Evolutionary conservation across 148 eudicot genomes (phyloP).

Genomic region (Drosera capensis): DNA sequence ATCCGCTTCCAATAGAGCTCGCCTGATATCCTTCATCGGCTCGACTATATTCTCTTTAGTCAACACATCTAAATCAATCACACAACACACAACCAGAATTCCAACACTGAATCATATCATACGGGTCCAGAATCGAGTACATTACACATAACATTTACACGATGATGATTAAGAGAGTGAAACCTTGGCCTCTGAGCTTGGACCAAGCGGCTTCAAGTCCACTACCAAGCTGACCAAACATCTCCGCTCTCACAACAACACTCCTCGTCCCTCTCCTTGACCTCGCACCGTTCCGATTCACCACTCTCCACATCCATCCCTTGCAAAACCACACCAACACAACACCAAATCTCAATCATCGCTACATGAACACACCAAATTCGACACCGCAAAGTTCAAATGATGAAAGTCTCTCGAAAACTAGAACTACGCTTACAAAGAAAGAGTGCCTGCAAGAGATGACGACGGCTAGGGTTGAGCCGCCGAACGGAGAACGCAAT

Average conservation of each 20-base stretch:
- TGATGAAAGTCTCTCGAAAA: too few relatives aligned
- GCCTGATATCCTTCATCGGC: conserved; percentile 92
- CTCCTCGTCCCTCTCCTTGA: conserved; percentile 24
- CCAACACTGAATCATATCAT: too few relatives aligned
- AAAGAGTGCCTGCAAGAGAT: conserved; percentile 36
- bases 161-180: background rate
- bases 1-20: conserved; percentile 97
- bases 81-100: too few relatives aligned
- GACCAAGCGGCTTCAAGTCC: conserved; percentile 96
- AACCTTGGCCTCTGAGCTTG: conserved; percentile 92
- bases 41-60: conserved; percentile 93
- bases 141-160: background rate
- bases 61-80: conserved; percentile 44
- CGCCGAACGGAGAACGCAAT: conserved; percentile 18
- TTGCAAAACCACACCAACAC: conserved; percentile 10
- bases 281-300: conserved; percentile 25
- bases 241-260: conserved; percentile 66
- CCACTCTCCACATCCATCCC: conserved; percentile 62
- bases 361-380: too few relatives aligned
- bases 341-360: too few relatives aligned
- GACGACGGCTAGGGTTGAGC: conserved; percentile 26
- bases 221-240: conserved; percentile 86
- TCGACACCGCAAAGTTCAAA: too few relatives aligned
- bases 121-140: too few relatives aligned
- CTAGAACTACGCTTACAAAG: conserved; percentile 48